phyloP scores from a whole-genome alignment of 768 basidiomycete species.

The Russula griseocarnosa region DNA sequence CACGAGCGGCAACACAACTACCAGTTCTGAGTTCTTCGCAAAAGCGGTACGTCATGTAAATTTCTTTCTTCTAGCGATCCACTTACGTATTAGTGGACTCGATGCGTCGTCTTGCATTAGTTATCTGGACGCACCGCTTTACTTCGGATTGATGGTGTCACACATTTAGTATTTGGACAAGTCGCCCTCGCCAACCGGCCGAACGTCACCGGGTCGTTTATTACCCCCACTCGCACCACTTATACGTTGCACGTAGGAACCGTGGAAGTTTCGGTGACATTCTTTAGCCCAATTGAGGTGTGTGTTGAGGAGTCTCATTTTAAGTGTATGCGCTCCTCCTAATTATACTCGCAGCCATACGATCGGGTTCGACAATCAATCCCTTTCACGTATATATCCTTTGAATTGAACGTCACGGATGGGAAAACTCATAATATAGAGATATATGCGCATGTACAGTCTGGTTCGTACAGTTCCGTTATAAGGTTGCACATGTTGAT shows the following conservation, averaged over 20 bases:
- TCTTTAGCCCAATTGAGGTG: constrained; percentile 26
- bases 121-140: constrained; percentile 7
- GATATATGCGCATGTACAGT: constrained; percentile 34
- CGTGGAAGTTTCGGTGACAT: constrained; percentile 7
- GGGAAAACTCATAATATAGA: constrained; percentile 32
- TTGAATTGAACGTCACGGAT: constrained; percentile 31
- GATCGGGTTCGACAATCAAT: constrained; percentile 32
- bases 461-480: constrained; percentile 27
- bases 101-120: background rate
- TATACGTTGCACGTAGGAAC: constrained; percentile 13
- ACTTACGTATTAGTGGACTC: background rate
- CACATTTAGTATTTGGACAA: constrained; percentile 10
- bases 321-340: background rate
- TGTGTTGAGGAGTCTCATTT: background rate
- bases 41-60: background rate
- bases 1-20: background rate
- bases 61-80: background rate
- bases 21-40: background rate
- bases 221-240: constrained; percentile 21
- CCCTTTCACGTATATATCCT: constrained; percentile 35
- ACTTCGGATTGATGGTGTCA: constrained; percentile 17
- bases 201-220: background rate
- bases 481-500: background rate
- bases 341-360: constrained; percentile 6
- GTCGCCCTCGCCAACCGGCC: background rate